These are phyloP conservation scores for Juncus inflexus DNA, from an alignment of 176 grass and related monocot species.

Conservation along the genomic window DNA sequence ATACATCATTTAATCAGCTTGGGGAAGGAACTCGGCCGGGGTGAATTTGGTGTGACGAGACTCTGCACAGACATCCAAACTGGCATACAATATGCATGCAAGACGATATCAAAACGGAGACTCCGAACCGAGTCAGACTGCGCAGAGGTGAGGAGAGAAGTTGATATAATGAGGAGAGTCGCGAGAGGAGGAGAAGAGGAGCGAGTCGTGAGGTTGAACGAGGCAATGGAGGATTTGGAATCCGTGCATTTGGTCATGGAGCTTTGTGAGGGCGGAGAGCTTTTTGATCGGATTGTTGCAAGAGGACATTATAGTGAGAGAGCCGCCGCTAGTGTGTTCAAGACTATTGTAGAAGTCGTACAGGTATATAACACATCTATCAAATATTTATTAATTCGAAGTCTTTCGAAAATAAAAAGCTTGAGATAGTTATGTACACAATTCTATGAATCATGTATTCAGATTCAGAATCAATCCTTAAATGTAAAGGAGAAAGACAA, in stretches of 20 bases:
- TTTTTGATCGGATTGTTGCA: constrained; percentile 62
- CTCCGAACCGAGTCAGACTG: constrained; percentile 45
- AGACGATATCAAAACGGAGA: constrained; percentile 53
- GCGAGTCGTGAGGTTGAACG: constrained; percentile 36
- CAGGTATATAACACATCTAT: constrained; percentile 16
- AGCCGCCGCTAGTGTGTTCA: constrained; percentile 53
- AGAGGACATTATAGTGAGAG: constrained; percentile 57
- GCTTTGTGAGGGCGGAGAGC: constrained; percentile 65
- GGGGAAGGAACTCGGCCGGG: constrained; percentile 67
- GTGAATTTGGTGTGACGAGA: constrained; percentile 79
- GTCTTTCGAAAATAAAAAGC: background rate
- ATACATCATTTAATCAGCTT: constrained; percentile 43
- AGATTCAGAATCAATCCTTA: too few relatives aligned
- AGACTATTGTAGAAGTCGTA: constrained; percentile 67
- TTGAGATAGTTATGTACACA: background rate
- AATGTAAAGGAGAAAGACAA: too few relatives aligned
- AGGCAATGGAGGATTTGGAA: constrained; percentile 58
- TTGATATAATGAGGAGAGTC: constrained; percentile 52
- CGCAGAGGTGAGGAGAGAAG: constrained; percentile 63
- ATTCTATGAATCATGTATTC: background rate
- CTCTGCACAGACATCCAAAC: constrained; percentile 51
- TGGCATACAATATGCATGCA: constrained; percentile 67
- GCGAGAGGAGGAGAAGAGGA: constrained; percentile 25
- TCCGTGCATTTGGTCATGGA: constrained; percentile 67
- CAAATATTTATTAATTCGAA: background rate